Evolutionary conservation across 176 grass and related monocot genomes (phyloP).

Genomic region (Ampelocalamus luodianensis): DNA sequence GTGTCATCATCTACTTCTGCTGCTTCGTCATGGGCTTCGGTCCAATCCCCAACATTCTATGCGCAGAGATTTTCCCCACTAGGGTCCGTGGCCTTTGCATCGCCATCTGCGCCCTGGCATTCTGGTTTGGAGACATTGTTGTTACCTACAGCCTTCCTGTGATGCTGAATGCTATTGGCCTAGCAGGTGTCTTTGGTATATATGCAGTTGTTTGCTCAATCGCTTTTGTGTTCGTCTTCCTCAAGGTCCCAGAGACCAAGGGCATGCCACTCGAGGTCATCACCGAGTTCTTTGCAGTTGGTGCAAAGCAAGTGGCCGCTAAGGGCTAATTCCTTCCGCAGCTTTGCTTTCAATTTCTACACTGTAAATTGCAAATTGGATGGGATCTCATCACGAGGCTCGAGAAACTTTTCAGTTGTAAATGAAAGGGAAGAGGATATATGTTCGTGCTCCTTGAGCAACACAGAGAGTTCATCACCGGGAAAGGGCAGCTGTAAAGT

Average conservation of each 20-base stretch:
- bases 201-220: conserved; percentile 74
- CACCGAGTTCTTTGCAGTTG: conserved; percentile 80
- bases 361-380: conserved; percentile 15
- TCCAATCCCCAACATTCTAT: conserved; percentile 86
- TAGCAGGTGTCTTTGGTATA: conserved; percentile 83
- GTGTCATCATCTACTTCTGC: conserved; percentile 88
- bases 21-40: conserved; percentile 94
- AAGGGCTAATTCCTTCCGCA: conserved; percentile 48
- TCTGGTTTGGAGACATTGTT: conserved; percentile 76
- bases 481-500: conserved; percentile 33
- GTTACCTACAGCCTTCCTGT: conserved; percentile 88
- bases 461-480: conserved; percentile 24
- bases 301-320: conserved; percentile 48
- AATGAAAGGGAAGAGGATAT: conserved; percentile 23
- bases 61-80: conserved; percentile 90
- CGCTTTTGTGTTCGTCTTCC: conserved; percentile 73
- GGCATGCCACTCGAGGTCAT: conserved; percentile 96
- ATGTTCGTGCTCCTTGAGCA: not conserved
- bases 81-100: conserved; percentile 84
- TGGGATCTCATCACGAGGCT: not conserved
- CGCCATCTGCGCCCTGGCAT: conserved; percentile 77
- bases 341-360: conserved; percentile 17
- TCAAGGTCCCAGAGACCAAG: conserved; percentile 90
- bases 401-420: not conserved
- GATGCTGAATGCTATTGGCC: conserved; percentile 78